A percentile compares a stretch with the other conserved stretches of the same genome.
phyloP scores from a whole-genome alignment of 2,329 filamentous ascomycete genomes.

The Pseudocercospora fuligena region DNA sequence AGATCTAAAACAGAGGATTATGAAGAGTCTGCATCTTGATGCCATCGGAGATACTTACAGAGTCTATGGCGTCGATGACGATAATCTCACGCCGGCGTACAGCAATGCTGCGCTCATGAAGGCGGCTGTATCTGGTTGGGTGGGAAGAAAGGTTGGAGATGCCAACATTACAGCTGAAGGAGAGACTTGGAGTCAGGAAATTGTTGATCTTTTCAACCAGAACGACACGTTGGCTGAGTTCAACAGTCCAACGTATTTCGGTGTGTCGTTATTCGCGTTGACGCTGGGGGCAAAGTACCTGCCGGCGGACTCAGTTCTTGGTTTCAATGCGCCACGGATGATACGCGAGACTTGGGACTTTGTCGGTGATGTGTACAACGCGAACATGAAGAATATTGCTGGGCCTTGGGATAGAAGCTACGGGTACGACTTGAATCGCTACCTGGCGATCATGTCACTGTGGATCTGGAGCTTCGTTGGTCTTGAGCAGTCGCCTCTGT shows the following conservation, averaged over 20 bases:
- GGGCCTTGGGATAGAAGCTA: constrained; percentile 69
- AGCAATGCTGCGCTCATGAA: constrained; percentile 67
- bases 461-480: constrained; percentile 65
- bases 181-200: constrained; percentile 60
- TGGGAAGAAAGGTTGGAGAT: constrained; percentile 59
- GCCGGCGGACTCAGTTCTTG: constrained; percentile 59
- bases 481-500: constrained; percentile 47
- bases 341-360: constrained; percentile 59
- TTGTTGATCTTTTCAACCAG: constrained; percentile 62
- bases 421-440: constrained; percentile 67
- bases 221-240: constrained; percentile 66
- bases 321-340: constrained; percentile 57
- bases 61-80: constrained; percentile 62
- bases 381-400: constrained; percentile 64
- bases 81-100: constrained; percentile 67
- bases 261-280: constrained; percentile 64
- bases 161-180: constrained; percentile 64
- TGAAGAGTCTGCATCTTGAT: constrained; percentile 59
- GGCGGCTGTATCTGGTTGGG: constrained; percentile 65
- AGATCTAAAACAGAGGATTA: constrained; percentile 50
- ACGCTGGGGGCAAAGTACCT: constrained; percentile 66
- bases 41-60: constrained; percentile 66
- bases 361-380: constrained; percentile 60
- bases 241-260: constrained; percentile 67
- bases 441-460: constrained; percentile 62